These are phyloP conservation scores for Theobroma cacao DNA, from an alignment of 345 rosid species.

Conservation along the genomic window DNA sequence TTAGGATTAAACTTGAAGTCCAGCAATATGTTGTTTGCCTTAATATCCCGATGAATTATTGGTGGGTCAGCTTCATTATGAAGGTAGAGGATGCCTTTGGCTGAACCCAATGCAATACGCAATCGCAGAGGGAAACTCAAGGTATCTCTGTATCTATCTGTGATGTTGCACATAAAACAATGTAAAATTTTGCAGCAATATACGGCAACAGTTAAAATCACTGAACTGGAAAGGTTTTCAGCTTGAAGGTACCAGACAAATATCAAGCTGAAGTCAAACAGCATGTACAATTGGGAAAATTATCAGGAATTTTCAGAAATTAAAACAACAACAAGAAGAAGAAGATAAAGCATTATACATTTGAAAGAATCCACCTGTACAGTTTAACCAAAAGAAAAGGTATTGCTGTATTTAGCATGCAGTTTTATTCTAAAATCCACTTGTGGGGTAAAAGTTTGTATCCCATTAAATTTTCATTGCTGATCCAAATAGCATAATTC, in stretches of 20 bases:
- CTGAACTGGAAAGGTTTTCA: background rate
- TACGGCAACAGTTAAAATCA: background rate
- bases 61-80: conserved; percentile 60
- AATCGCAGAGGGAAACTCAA: conserved; percentile 30
- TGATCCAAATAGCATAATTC: background rate
- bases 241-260: background rate
- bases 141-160: conserved; percentile 30
- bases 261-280: background rate
- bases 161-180: conserved; percentile 10
- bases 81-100: conserved; percentile 49
- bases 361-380: background rate
- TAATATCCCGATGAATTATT: conserved; percentile 49
- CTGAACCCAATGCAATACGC: conserved; percentile 45
- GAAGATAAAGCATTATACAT: too few relatives aligned
- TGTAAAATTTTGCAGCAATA: background rate
- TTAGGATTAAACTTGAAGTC: conserved; percentile 44
- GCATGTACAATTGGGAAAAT: background rate
- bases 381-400: background rate
- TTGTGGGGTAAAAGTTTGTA: background rate
- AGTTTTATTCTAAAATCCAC: too few relatives aligned
- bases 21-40: conserved; percentile 50
- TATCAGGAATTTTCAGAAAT: background rate
- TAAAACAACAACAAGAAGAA: too few relatives aligned
- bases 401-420: too few relatives aligned
- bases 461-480: background rate